Conservation (phyloP, 768 basidiomycete species). For the Gelatoporia subvermispora region DNA sequence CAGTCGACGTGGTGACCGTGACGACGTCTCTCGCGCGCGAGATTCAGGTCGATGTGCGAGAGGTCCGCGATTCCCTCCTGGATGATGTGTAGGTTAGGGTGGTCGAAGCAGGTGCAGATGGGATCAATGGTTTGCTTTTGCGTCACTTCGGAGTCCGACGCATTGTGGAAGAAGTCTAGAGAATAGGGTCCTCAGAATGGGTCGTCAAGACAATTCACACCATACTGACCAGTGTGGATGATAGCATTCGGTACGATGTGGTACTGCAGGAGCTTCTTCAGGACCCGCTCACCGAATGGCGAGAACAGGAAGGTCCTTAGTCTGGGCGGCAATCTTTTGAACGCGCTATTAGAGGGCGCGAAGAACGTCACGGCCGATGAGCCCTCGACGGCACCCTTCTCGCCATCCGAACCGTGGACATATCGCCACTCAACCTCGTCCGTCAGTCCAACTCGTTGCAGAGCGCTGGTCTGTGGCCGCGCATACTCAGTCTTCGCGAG, state of each 20-base stretch:
- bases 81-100: too few relatives aligned
- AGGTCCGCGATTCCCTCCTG: too few relatives aligned
- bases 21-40: too few relatives aligned
- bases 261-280: constrained; percentile 54
- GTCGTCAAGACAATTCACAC: neutral
- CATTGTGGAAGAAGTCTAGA: constrained; percentile 30
- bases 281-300: constrained; percentile 44
- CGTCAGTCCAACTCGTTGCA: constrained; percentile 46
- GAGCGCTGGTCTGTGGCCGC: constrained; percentile 53
- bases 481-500: too few relatives aligned
- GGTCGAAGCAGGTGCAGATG: too few relatives aligned
- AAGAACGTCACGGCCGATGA: constrained; percentile 46
- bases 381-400: constrained; percentile 32
- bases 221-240: constrained; percentile 43
- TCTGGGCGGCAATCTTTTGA: constrained; percentile 42
- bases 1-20: too few relatives aligned
- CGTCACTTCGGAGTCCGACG: constrained; percentile 10
- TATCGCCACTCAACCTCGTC: constrained; percentile 44
- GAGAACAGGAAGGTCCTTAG: constrained; percentile 56
- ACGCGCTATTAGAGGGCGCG: constrained; percentile 50
- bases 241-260: constrained; percentile 49
- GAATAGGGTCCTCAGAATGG: neutral
- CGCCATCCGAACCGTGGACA: constrained; percentile 29
- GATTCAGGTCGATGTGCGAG: too few relatives aligned
- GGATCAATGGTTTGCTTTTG: neutral